Conservation (phyloP, 148 eudicot genomes). For the Rhododendron henanense region DNA sequence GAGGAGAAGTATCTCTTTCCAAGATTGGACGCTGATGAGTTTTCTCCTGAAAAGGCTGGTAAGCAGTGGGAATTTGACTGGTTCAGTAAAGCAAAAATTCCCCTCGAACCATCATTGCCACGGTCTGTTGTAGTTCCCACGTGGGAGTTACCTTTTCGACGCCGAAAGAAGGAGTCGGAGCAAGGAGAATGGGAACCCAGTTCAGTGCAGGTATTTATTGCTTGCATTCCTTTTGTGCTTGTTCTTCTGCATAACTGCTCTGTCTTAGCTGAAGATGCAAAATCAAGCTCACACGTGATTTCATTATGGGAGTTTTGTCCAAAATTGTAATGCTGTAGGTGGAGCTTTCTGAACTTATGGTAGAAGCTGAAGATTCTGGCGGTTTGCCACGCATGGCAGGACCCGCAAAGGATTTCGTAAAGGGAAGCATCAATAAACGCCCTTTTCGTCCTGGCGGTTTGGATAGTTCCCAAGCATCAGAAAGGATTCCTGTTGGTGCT, state of each 20-base stretch:
- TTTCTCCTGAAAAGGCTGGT: constrained; percentile 82
- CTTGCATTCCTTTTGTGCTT: neutral
- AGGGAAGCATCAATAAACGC: constrained; percentile 84
- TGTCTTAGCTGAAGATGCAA: neutral
- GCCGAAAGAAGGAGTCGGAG: constrained; percentile 31
- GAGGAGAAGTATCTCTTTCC: constrained; percentile 80
- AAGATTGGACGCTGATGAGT: constrained; percentile 78
- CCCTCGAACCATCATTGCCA: constrained; percentile 71
- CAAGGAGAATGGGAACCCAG: constrained; percentile 71
- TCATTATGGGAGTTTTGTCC: constrained; percentile 14
- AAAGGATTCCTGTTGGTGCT: constrained; percentile 76
- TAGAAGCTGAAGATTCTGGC: constrained; percentile 62
- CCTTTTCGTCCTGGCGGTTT: constrained; percentile 98
- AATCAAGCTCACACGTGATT: constrained; percentile 8
- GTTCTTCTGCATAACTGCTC: neutral
- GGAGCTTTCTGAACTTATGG: constrained; percentile 68
- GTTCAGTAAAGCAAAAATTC: constrained; percentile 74
- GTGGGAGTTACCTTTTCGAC: constrained; percentile 95
- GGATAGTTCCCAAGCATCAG: constrained; percentile 60
- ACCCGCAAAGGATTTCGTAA: constrained; percentile 87
- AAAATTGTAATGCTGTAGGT: constrained; percentile 43
- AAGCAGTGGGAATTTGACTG: constrained; percentile 95
- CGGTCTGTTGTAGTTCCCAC: constrained; percentile 68
- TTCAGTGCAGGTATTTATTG: constrained; percentile 63
- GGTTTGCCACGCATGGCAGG: constrained; percentile 85